A percentile compares a stretch with the other conserved stretches of the same genome.
Evolutionary conservation across 805 yeast species (phyloP).

Genomic region (Isabelozyma gotoi): DNA sequence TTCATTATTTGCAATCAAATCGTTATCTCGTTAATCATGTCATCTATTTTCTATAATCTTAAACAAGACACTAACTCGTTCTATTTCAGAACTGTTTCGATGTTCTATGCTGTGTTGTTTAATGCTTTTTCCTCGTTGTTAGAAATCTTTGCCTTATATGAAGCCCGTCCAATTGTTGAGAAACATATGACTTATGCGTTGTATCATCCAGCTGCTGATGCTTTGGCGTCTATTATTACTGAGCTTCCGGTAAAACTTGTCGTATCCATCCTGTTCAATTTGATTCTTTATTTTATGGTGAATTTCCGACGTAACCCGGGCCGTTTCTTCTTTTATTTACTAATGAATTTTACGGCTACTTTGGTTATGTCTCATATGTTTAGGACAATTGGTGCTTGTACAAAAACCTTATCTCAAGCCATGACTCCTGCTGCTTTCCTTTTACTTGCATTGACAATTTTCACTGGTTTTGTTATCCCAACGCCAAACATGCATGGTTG

Average conservation of each 20-base stretch:
- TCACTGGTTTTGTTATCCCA: constrained; percentile 60
- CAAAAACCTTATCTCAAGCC: constrained; percentile 49
- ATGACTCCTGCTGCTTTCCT: constrained; percentile 58
- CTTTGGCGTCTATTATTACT: constrained; percentile 59
- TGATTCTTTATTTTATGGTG: constrained; percentile 52
- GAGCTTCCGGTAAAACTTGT: constrained; percentile 52
- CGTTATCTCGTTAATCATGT: constrained; percentile 52
- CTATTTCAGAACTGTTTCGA: constrained; percentile 57
- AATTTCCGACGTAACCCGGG: constrained; percentile 54
- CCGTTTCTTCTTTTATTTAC: constrained; percentile 50
- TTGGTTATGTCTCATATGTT: constrained; percentile 56
- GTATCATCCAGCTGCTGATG: constrained; percentile 64
- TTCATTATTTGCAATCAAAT: constrained; percentile 44
- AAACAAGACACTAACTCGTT: constrained; percentile 44
- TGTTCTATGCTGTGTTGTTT: constrained; percentile 67
- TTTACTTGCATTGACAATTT: constrained; percentile 48
- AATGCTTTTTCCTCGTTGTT: constrained; percentile 62
- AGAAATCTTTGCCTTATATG: constrained; percentile 54
- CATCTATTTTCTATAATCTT: constrained; percentile 60
- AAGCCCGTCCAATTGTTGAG: constrained; percentile 57
- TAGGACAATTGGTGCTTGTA: constrained; percentile 52
- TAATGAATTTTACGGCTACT: constrained; percentile 44
- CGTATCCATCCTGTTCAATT: constrained; percentile 46
- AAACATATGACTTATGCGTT: constrained; percentile 57
- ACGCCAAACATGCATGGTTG: constrained; percentile 57